Percentiles rank a stretch among this genome's conserved stretches.
Evolutionary conservation across 1,139 yeast species (phyloP).

Genomic region (Williopsis jadinii): DNA sequence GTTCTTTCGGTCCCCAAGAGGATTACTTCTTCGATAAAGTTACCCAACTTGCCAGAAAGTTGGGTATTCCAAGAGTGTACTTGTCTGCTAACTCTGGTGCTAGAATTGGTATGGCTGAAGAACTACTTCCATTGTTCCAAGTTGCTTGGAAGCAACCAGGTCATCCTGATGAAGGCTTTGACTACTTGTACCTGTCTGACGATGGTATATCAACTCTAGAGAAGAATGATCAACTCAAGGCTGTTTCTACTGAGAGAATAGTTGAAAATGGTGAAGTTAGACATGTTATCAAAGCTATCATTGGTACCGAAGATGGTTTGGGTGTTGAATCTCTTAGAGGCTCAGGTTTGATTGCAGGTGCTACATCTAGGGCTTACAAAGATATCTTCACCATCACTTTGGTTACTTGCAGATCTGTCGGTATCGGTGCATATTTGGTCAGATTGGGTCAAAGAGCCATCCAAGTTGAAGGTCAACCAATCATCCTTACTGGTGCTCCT

Average conservation of each 20-base stretch:
- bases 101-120: constrained; percentile 96
- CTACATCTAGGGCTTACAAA: constrained; percentile 93
- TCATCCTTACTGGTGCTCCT: constrained; percentile 97
- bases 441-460: constrained; percentile 98
- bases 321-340: constrained; percentile 99
- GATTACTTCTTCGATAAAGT: constrained; percentile 87
- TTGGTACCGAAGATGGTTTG: constrained; percentile 93
- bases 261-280: constrained; percentile 85
- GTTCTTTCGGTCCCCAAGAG: constrained; percentile 98
- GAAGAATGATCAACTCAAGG: constrained; percentile 49
- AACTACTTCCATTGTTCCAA: constrained; percentile 78
- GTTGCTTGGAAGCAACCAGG: constrained; percentile 86
- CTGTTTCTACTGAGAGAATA: constrained; percentile 69
- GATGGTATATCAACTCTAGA: constrained; percentile 58
- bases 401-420: constrained; percentile 97
- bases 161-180: constrained; percentile 80
- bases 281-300: constrained; percentile 70
- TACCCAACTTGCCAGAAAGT: constrained; percentile 82
- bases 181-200: constrained; percentile 73
- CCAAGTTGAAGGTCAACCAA: constrained; percentile 98
- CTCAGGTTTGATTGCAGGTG: constrained; percentile 98
- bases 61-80: constrained; percentile 92
- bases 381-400: constrained; percentile 94
- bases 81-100: constrained; percentile 99
- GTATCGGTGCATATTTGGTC: constrained; percentile 98